Base-by-base conservation (phyloP, 768 basidiomycete genomes). In the Rhizopogon rudus region DNA sequence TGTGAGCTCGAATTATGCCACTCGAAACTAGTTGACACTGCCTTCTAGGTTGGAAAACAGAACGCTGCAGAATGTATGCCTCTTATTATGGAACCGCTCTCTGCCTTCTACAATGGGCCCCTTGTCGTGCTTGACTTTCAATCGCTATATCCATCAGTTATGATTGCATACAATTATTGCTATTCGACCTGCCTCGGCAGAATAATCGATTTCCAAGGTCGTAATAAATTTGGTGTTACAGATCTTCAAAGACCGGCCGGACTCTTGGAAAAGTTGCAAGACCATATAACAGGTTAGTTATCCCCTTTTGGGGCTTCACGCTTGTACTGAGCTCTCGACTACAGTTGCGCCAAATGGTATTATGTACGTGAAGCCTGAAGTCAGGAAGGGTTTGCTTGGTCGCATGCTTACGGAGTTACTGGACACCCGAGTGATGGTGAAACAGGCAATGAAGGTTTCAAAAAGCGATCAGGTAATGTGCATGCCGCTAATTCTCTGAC, bases 141-240 rank as follows among this genome's bases (percentile, higher is more conserved):
- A 63, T 93, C 90, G 2, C 78, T 99, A 25, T 99, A 99, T 67
- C 97, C 97, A 0, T 97, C 94, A 0, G 77, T 98, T 57, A 98
- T 98, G 96, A 96, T 98, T 61, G 96, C 94, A 6, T 95, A 99
- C 73, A 98, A 98, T 68, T 93, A 93, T 68, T 93, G 91, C 65
- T 95, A 93, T 67, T 98, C 95, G 28, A 99, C 97, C 2, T 98
- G 95, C 68, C 77, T 99, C 31, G 97, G 97, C 9, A 83, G 95
- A 12, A 77, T 92, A 40, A 76, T 78, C n/a, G 78, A 85, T n/a
- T 96, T 95, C 71, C 86, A 93, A 67, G 94, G 88, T 8, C 80
- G 80, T 28, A 86, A 88, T 67, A 96, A 96, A 69, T 81, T 98
- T 52, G 97, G 97, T 2, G 89, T 95, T 44, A 74, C 82, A 41